These are phyloP conservation scores for Neonothopanus nambi DNA, from an alignment of 1,284 basidiomycete genomes.

Conservation along the genomic window DNA sequence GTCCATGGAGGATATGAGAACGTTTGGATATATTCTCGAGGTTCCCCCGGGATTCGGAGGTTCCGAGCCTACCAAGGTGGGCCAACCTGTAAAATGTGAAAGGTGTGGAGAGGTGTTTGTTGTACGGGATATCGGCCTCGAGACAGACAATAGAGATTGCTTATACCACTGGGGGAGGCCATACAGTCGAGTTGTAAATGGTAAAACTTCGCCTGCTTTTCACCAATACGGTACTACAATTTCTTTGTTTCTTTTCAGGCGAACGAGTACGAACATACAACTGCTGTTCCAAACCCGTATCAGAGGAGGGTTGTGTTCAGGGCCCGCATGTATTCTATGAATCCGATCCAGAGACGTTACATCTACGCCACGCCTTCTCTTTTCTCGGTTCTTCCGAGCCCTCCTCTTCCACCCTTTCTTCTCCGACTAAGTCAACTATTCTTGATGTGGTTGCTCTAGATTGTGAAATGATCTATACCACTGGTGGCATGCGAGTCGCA, in stretches of 20 bases:
- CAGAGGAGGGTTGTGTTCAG: conserved; percentile 63
- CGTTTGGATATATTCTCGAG: conserved; percentile 73
- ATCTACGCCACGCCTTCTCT: conserved; percentile 75
- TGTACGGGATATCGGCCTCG: conserved; percentile 40
- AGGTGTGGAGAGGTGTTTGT: conserved; percentile 72
- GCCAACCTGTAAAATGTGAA: conserved; percentile 71
- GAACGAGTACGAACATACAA: conserved; percentile 64
- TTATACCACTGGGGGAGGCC: conserved; percentile 81
- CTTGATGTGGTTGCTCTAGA: conserved; percentile 83
- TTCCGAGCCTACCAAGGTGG: conserved; percentile 63
- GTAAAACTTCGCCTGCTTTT: conserved; percentile 37
- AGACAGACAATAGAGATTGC: conserved; percentile 65
- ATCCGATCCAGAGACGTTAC: conserved; percentile 65
- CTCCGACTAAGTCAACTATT: conserved; percentile 37
- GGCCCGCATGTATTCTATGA: conserved; percentile 83
- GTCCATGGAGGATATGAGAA: conserved; percentile 54
- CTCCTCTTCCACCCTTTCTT: conserved; percentile 24
- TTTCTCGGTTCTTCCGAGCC: conserved; percentile 27
- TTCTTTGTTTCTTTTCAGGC: conserved; percentile 43
- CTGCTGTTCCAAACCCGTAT: conserved; percentile 63
- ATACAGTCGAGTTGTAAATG: conserved; percentile 56
- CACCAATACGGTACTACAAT: background rate
- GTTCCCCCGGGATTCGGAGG: conserved; percentile 67
- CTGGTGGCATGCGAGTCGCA: conserved; percentile 84
- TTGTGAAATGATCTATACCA: conserved; percentile 93